Base-by-base conservation (phyloP, 495 filamentous ascomycete genomes). In the Neurospora sp. region DNA sequence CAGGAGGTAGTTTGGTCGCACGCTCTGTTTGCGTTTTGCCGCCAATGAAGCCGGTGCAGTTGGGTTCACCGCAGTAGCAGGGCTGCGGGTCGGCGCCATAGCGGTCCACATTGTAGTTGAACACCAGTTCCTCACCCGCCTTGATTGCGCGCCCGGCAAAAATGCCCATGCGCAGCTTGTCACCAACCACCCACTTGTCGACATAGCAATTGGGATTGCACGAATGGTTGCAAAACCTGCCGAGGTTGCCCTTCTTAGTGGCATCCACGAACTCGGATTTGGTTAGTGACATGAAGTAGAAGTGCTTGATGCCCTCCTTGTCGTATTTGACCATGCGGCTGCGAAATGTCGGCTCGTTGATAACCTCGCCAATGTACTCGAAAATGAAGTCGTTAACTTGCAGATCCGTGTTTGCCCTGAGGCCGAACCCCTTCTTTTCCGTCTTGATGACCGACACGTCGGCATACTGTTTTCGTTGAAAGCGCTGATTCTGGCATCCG, bases 191-290 rank as follows among this genome's bases (percentile, higher is more conserved):
- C 96, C 96, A 99, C 81, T 99, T 99, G 84, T 99, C 96, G 75
- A 98, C 95, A 83, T 96, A 98, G 83, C 95, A 98, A 78, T 99
- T 99, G 1, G 96, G 96, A 79, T 96, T 97, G 87, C 96, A 99
- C 31, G 96, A 98, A 77, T 99, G 96, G 80, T 99, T 99, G 87
- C 96, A 98, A 79, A 99, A 99, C 27, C 96, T 90, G 44, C 94
- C 96, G 16, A 99, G 88, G 78, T 98, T 97, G 44, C 96, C 96
- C 79, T 92, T 96, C 79, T 96, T 98, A 39, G 96, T 99, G 12
- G 96, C 96, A 82, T 99, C 96, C 73, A 99, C 93, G 77, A 98
- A 99, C 83, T 98, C 95, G 76, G 90, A 92, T 82, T 96, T 96
- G 79, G 89, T 95, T 72, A 99, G 90, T 44, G 96, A 98, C 96